Evolutionary conservation across 148 eudicot genomes (phyloP).

Genomic region (Nepenthes mirabilis): DNA sequence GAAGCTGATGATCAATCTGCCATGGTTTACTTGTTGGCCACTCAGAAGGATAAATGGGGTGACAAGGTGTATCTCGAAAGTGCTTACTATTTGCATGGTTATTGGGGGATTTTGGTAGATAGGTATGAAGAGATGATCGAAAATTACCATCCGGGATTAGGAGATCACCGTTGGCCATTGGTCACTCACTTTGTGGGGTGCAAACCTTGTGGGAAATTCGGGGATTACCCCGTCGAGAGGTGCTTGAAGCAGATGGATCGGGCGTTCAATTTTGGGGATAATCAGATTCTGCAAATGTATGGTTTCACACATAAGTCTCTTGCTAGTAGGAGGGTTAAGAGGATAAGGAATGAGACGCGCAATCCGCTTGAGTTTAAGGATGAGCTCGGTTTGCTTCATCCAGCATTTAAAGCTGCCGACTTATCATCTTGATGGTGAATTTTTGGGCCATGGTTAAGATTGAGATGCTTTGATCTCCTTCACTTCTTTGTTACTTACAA

Average conservation of each 20-base stretch:
- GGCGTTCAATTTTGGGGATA: conserved; percentile 50
- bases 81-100: conserved; percentile 42
- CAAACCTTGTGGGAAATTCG: conserved; percentile 43
- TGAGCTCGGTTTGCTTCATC: conserved; percentile 1
- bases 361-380: conserved; percentile 4
- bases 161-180: conserved; percentile 53
- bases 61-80: conserved; percentile 47
- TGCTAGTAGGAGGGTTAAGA: conserved; percentile 14
- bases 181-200: conserved; percentile 65
- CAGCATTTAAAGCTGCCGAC: not conserved
- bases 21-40: conserved; percentile 37
- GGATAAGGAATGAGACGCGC: conserved; percentile 6
- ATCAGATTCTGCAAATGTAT: conserved; percentile 35
- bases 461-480: not conserved
- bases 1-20: conserved; percentile 57
- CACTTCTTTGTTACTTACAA: not conserved
- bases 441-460: not conserved
- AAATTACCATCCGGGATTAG: conserved; percentile 31
- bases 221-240: conserved; percentile 39
- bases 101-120: conserved; percentile 48
- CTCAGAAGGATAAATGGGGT: conserved; percentile 38
- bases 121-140: conserved; percentile 36
- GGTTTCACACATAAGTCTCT: conserved; percentile 21
- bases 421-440: not conserved
- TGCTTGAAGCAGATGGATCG: conserved; percentile 57